These are phyloP conservation scores for Serendipita indica DNA, from an alignment of 768 basidiomycete species.

Conservation along the genomic window DNA sequence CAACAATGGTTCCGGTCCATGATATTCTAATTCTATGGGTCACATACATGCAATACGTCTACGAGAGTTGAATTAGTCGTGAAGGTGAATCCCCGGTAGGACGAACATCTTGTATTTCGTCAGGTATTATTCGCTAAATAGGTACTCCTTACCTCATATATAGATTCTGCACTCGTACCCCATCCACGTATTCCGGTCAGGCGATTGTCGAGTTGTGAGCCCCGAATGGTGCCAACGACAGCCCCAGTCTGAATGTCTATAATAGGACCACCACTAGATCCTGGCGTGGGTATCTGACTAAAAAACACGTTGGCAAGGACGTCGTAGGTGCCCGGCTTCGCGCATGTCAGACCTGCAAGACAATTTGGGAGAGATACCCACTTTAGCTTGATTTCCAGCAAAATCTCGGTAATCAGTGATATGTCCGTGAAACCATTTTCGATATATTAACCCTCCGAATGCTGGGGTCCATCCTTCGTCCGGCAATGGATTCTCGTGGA, in stretches of 20 bases:
- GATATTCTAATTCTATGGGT: too few species aligned
- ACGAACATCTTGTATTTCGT: background rate
- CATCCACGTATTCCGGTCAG: conserved; percentile 43
- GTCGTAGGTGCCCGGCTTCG: conserved; percentile 54
- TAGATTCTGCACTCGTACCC: conserved; percentile 47
- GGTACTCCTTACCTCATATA: conserved; percentile 38
- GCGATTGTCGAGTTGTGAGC: conserved; percentile 41
- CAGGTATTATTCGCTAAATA: background rate
- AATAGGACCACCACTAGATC: conserved; percentile 58
- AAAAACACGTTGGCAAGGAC: conserved; percentile 43
- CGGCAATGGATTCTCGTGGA: conserved; percentile 25
- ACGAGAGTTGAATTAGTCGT: too few species aligned
- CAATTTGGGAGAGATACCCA: conserved; percentile 14
- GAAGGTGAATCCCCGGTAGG: background rate
- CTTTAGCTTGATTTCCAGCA: conserved; percentile 42
- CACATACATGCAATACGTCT: too few species aligned
- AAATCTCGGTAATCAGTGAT: conserved; percentile 47
- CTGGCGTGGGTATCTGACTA: conserved; percentile 38
- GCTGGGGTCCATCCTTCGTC: conserved; percentile 34
- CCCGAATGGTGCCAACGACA: conserved; percentile 50
- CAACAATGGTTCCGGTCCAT: background rate
- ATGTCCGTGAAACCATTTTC: conserved; percentile 37
- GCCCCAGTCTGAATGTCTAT: conserved; percentile 45
- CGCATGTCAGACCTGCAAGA: background rate
- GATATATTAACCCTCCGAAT: conserved; percentile 36